phyloP scores from a whole-genome alignment of 805 yeast species.

The Tetrapisispora phaffii region DNA sequence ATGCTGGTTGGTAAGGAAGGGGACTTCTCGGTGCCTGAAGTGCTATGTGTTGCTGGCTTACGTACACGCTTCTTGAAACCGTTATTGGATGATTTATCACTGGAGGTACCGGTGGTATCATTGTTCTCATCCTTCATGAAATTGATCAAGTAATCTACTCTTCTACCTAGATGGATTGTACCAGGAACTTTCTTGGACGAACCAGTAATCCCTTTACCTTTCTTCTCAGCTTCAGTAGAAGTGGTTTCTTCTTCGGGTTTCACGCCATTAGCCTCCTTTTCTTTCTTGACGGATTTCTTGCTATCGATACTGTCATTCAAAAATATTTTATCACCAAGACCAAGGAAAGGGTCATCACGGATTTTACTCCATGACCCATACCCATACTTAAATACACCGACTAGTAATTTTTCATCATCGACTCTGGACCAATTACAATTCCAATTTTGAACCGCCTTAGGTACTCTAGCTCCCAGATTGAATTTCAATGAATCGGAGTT shows the following conservation, averaged over 20 bases:
- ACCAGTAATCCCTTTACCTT: constrained; percentile 22
- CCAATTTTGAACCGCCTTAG: constrained; percentile 88
- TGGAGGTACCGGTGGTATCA: constrained; percentile 12
- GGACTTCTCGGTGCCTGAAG: not conserved
- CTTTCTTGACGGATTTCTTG: constrained; percentile 1
- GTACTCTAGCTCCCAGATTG: constrained; percentile 42
- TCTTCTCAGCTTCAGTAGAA: constrained; percentile 10
- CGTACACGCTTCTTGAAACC: constrained; percentile 24
- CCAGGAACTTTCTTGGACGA: constrained; percentile 70
- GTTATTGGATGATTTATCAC: constrained; percentile 14
- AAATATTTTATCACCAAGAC: constrained; percentile 74
- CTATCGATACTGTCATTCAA: constrained; percentile 37
- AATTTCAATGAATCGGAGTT: constrained; percentile 50
- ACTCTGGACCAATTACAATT: constrained; percentile 70
- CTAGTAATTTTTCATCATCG: constrained; percentile 78
- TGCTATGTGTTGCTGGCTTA: constrained; percentile 8
- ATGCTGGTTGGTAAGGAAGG: not conserved
- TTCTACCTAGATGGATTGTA: constrained; percentile 81
- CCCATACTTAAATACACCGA: constrained; percentile 88
- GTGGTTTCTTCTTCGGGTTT: not conserved
- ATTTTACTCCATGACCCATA: constrained; percentile 93
- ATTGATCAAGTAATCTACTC: constrained; percentile 76
- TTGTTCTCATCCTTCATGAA: constrained; percentile 55
- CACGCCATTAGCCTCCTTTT: not conserved
- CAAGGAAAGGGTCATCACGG: constrained; percentile 88